phyloP scores from a whole-genome alignment of 163 green algal species.

The Chlamydomonas reinhardtii region DNA sequence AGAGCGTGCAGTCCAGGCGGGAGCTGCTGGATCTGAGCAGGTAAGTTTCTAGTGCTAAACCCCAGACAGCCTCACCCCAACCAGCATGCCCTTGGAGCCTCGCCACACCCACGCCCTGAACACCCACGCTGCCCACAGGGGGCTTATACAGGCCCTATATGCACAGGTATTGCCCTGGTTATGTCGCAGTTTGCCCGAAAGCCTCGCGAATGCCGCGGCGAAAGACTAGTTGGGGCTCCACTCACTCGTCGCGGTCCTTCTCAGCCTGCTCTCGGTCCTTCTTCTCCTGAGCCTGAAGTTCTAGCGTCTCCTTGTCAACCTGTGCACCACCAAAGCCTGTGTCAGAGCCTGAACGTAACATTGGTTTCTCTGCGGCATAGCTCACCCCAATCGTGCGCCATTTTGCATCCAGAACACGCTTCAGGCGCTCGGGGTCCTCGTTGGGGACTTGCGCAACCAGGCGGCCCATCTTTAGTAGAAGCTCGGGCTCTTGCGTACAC shows the following conservation, averaged over 20 bases:
- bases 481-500: background rate
- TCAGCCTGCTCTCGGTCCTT: constrained; percentile 50
- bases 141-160: too few relatives aligned
- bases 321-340: constrained; percentile 4
- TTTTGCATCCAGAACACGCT: constrained; percentile 74
- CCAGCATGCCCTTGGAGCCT: too few relatives aligned
- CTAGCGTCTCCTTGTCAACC: constrained; percentile 68
- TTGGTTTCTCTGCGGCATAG: too few relatives aligned
- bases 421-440: constrained; percentile 61
- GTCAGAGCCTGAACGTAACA: background rate
- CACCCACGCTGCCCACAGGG: too few relatives aligned
- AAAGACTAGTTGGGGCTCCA: background rate
- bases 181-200: too few relatives aligned
- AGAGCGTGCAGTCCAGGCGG: too few relatives aligned
- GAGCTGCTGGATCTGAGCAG: too few relatives aligned
- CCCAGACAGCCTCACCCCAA: too few relatives aligned
- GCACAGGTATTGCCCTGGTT: too few relatives aligned
- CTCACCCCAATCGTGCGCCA: constrained; percentile 70
- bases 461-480: constrained; percentile 55
- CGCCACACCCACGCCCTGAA: too few relatives aligned
- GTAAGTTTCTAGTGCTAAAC: too few relatives aligned
- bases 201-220: too few relatives aligned
- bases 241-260: constrained; percentile 65
- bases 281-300: constrained; percentile 65
- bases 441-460: constrained; percentile 64